Percentiles rank a stretch among this genome's conserved stretches.
These are phyloP conservation scores for Pochonia chlamydosporia DNA, from an alignment of 2,329 filamentous ascomycete genomes.

Conservation along the genomic window DNA sequence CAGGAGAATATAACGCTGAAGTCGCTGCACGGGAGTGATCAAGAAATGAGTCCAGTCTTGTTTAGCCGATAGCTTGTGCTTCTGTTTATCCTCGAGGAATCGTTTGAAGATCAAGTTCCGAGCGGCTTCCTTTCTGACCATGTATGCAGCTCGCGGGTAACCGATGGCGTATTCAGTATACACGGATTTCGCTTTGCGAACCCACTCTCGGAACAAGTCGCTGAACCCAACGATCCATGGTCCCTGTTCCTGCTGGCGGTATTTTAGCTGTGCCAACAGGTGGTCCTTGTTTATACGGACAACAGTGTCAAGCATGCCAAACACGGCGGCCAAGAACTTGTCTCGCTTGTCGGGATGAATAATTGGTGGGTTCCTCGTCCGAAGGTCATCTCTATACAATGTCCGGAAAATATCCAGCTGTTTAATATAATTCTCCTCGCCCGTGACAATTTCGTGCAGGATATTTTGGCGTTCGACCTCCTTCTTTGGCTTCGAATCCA, in stretches of 20 bases:
- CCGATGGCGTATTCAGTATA: constrained; percentile 90
- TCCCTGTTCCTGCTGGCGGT: constrained; percentile 92
- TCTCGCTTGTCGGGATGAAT: constrained; percentile 72
- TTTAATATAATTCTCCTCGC: constrained; percentile 86
- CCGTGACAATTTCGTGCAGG: constrained; percentile 89
- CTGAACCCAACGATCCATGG: constrained; percentile 93
- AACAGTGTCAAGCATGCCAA: constrained; percentile 84
- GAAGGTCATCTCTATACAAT: constrained; percentile 79
- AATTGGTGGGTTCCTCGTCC: constrained; percentile 68
- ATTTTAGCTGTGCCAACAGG: constrained; percentile 88
- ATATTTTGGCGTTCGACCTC: constrained; percentile 92
- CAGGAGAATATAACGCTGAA: constrained; percentile 85
- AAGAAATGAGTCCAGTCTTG: constrained; percentile 93
- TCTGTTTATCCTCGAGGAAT: constrained; percentile 76
- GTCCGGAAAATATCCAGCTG: constrained; percentile 80
- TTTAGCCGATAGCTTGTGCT: constrained; percentile 73
- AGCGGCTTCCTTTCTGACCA: constrained; percentile 78
- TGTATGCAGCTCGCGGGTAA: constrained; percentile 77
- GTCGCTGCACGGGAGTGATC: constrained; percentile 84
- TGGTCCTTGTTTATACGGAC: constrained; percentile 90
- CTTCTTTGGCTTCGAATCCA: constrained; percentile 69
- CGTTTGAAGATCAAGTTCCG: constrained; percentile 80
- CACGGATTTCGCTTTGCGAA: constrained; percentile 80
- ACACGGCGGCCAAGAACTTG: constrained; percentile 78
- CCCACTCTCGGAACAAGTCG: constrained; percentile 97